These are phyloP conservation scores for Epichloe uncinata DNA, from an alignment of 2,329 filamentous ascomycete species.

Conservation along the genomic window DNA sequence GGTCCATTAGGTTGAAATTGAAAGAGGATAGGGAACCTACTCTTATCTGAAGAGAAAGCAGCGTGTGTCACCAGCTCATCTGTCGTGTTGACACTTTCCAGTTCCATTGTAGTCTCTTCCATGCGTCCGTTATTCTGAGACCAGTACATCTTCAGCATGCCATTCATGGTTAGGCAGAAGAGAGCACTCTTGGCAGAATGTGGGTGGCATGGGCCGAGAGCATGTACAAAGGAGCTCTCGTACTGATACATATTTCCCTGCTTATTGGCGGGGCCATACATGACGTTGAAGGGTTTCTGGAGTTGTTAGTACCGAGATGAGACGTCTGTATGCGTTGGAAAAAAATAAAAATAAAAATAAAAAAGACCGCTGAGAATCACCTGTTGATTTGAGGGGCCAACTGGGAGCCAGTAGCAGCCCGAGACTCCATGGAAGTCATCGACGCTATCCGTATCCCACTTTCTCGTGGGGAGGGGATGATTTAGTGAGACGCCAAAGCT, in stretches of 20 bases:
- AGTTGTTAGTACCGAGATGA: neutral
- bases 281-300: slow-evolving; percentile 30
- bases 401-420: slow-evolving; percentile 74
- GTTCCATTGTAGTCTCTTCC: slow-evolving; percentile 57
- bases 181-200: slow-evolving; percentile 58
- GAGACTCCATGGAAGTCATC: slow-evolving; percentile 69
- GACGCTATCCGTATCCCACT: slow-evolving; percentile 51
- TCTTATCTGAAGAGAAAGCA: slow-evolving; percentile 59
- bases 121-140: slow-evolving; percentile 60
- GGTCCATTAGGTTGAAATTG: too few species aligned
- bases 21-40: slow-evolving; percentile 27
- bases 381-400: slow-evolving; percentile 34
- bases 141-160: slow-evolving; percentile 63
- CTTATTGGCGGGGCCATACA: slow-evolving; percentile 51
- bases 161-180: slow-evolving; percentile 62
- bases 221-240: slow-evolving; percentile 50
- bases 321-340: neutral
- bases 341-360: neutral
- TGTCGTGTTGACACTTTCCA: slow-evolving; percentile 59
- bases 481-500: slow-evolving; percentile 62
- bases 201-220: slow-evolving; percentile 61
- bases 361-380: slow-evolving; percentile 8
- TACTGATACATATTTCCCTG: slow-evolving; percentile 53
- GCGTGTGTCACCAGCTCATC: slow-evolving; percentile 73
- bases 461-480: slow-evolving; percentile 47